A percentile compares a stretch with the other conserved stretches of the same genome.
Evolutionary conservation across 805 yeast species (phyloP).

Genomic region (Candida ortonii): DNA sequence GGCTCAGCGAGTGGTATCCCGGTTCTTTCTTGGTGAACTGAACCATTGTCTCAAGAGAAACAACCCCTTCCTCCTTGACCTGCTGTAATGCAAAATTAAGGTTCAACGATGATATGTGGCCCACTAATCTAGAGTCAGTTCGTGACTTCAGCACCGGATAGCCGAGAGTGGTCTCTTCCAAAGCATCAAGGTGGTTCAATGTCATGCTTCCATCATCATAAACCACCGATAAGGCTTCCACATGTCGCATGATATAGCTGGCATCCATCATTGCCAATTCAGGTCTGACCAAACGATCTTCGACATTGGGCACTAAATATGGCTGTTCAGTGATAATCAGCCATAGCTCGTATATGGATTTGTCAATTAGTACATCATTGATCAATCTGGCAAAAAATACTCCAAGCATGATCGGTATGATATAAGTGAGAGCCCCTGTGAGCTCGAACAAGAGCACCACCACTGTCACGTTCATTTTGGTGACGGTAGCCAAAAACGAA

Average conservation of each 20-base stretch:
- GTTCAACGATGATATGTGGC: constrained; percentile 42
- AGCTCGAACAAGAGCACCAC: constrained; percentile 80
- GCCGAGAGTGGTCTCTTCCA: constrained; percentile 33
- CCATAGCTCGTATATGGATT: constrained; percentile 67
- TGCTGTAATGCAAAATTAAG: constrained; percentile 29
- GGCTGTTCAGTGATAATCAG: constrained; percentile 40
- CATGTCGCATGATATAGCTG: constrained; percentile 35
- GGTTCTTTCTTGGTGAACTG: constrained; percentile 14
- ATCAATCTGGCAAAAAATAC: constrained; percentile 72
- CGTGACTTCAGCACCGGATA: constrained; percentile 43
- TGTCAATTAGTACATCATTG: constrained; percentile 58
- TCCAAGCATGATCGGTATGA: constrained; percentile 80
- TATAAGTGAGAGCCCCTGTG: constrained; percentile 83
- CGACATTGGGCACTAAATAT: constrained; percentile 39
- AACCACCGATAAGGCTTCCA: constrained; percentile 29
- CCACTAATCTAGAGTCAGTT: constrained; percentile 36
- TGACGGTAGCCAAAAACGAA: constrained; percentile 74
- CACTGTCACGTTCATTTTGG: constrained; percentile 74
- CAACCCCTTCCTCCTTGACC: constrained; percentile 8
- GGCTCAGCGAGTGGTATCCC: constrained; percentile 18
- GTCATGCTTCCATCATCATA: constrained; percentile 31
- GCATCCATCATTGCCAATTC: constrained; percentile 39
- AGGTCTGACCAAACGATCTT: constrained; percentile 28
- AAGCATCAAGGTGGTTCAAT: constrained; percentile 25
- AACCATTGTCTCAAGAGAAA: constrained; percentile 18